Conservation (phyloP, 371 early-diverging fungal genomes). For the Mortierella sp. region DNA sequence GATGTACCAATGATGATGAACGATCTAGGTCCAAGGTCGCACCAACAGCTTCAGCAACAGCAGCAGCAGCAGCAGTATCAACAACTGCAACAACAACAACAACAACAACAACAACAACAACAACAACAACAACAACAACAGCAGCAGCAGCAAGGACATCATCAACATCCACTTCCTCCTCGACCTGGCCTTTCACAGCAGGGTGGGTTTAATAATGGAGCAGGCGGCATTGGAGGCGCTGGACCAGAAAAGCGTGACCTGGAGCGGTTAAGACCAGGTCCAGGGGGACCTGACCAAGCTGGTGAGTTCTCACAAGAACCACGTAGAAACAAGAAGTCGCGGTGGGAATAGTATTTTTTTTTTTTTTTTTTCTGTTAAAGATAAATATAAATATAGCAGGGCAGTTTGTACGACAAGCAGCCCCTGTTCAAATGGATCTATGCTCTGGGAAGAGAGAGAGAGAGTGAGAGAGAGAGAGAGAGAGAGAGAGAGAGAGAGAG, state of each 20-base stretch:
- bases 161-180: no score
- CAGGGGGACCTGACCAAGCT: no score
- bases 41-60: conserved; percentile 2
- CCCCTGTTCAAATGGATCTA: no score
- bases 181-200: no score
- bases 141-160: conserved; percentile 5
- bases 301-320: not conserved
- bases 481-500: not conserved
- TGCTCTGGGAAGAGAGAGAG: not conserved
- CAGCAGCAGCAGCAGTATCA: conserved; percentile 10
- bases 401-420: not conserved
- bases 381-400: not conserved
- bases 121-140: not conserved
- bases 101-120: conserved; percentile 5
- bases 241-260: no score
- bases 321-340: conserved; percentile 35
- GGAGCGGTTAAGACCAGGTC: no score
- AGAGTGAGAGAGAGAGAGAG: not conserved
- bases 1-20: conserved; percentile 20
- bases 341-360: conserved; percentile 43
- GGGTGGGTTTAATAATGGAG: no score
- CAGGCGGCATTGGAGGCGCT: no score
- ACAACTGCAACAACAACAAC: not conserved
- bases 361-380: no score
- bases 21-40: not conserved